These are phyloP conservation scores for Magnolia officinalis DNA, from an alignment of 164 flowering plant genomes.

Conservation along the genomic window DNA sequence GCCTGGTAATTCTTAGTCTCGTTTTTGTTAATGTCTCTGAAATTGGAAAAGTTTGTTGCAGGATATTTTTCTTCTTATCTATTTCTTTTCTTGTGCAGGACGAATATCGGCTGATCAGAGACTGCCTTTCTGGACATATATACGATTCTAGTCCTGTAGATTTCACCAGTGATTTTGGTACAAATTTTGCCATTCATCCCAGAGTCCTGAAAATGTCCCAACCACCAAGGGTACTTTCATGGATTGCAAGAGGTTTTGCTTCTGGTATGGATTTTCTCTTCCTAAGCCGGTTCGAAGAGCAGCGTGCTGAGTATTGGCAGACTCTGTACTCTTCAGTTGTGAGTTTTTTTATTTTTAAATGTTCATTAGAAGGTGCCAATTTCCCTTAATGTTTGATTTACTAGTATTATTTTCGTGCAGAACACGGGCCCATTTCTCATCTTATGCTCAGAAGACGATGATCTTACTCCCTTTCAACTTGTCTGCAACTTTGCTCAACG, in stretches of 20 bases:
- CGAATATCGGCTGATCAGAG: constrained; percentile 57
- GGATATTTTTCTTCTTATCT: background rate
- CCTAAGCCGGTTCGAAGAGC: constrained; percentile 70
- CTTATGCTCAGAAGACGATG: constrained; percentile 81
- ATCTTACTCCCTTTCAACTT: constrained; percentile 69
- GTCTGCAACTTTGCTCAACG: constrained; percentile 72
- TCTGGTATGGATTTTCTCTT: constrained; percentile 76
- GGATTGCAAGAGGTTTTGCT: constrained; percentile 67
- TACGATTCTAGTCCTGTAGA: constrained; percentile 93
- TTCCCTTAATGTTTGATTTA: constrained; percentile 9
- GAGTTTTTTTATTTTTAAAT: constrained; percentile 27
- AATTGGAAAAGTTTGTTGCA: constrained; percentile 2
- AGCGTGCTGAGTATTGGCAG: constrained; percentile 98
- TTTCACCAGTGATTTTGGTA: constrained; percentile 80
- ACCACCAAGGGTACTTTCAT: constrained; percentile 63
- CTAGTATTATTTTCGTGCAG: constrained; percentile 37
- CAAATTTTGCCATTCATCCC: constrained; percentile 72
- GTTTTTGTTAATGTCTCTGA: constrained; percentile 2
- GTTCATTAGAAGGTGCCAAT: background rate
- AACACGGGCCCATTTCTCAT: constrained; percentile 74
- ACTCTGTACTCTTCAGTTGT: constrained; percentile 81
- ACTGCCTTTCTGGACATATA: constrained; percentile 69
- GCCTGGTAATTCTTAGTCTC: background rate
- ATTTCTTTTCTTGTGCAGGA: constrained; percentile 42
- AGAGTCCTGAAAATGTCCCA: constrained; percentile 51